Percentiles rank a stretch among this genome's conserved stretches.
phyloP scores from a whole-genome alignment of 83 land plant species.

The Thuja plicata region DNA sequence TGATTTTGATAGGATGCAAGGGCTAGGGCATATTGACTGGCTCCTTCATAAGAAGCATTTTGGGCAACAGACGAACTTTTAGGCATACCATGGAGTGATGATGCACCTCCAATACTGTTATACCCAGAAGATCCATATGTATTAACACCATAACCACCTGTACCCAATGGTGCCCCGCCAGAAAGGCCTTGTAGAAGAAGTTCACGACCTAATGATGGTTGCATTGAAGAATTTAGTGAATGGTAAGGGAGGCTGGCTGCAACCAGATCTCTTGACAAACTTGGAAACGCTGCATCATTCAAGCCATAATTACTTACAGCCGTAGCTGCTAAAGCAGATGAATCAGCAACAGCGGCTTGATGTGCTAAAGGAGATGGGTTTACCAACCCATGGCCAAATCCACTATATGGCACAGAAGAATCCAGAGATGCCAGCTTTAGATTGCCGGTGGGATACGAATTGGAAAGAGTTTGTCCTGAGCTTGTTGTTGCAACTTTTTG shows the following conservation, averaged over 20 bases:
- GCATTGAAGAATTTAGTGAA: neutral
- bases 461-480: neutral
- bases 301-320: slow-evolving; percentile 4
- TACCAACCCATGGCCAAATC: neutral
- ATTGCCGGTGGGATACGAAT: neutral
- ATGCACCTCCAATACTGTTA: slow-evolving; percentile 11
- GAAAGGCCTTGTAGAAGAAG: neutral
- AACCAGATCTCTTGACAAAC: neutral
- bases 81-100: slow-evolving; percentile 2
- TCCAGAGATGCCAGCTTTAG: neutral
- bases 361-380: neutral
- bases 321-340: neutral
- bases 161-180: neutral
- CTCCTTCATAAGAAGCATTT: slow-evolving; percentile 1
- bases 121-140: slow-evolving; percentile 1
- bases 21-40: slow-evolving; percentile 4
- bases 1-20: slow-evolving; percentile 10
- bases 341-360: neutral
- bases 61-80: slow-evolving; percentile 7
- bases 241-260: neutral
- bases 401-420: neutral
- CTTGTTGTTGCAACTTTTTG: slow-evolving; percentile 7
- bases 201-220: neutral
- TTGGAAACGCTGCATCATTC: neutral
- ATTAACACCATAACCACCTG: neutral